A percentile compares a stretch with the other conserved stretches of the same genome.
Evolutionary conservation across 202 grass and related monocot genomes (phyloP).

Genomic region (Eragrostis tef): DNA sequence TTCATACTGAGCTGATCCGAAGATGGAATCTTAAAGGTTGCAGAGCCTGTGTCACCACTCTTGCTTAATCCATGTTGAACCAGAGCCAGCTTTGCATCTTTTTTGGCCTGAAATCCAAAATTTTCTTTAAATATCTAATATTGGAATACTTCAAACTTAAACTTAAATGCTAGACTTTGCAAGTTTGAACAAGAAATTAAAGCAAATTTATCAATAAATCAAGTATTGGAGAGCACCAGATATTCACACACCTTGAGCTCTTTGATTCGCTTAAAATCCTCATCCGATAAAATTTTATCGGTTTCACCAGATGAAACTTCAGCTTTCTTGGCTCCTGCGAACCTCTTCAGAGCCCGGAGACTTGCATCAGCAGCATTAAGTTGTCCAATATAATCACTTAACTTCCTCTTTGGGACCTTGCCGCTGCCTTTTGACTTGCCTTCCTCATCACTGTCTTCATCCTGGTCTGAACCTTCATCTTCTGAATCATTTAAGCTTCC

Average conservation of each 20-base stretch:
- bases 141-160: neutral
- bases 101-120: constrained; percentile 68
- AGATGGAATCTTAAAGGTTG: constrained; percentile 68
- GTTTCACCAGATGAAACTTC: constrained; percentile 52
- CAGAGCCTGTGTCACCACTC: constrained; percentile 41
- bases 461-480: constrained; percentile 46
- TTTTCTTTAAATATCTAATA: neutral
- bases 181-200: neutral
- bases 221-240: neutral
- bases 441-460: constrained; percentile 50
- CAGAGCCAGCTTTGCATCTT: constrained; percentile 66
- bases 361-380: constrained; percentile 81
- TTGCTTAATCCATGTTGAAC: constrained; percentile 68
- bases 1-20: constrained; percentile 75
- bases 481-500: constrained; percentile 39
- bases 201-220: neutral
- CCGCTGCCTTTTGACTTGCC: constrained; percentile 49
- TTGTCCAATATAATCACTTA: constrained; percentile 64
- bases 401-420: constrained; percentile 74
- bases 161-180: no score
- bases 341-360: constrained; percentile 77
- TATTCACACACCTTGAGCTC: constrained; percentile 71
- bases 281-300: constrained; percentile 81
- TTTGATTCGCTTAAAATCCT: constrained; percentile 89
- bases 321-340: constrained; percentile 58